These are phyloP conservation scores for Rossbeevera mucosa DNA, from an alignment of 768 basidiomycete species.

Conservation along the genomic window DNA sequence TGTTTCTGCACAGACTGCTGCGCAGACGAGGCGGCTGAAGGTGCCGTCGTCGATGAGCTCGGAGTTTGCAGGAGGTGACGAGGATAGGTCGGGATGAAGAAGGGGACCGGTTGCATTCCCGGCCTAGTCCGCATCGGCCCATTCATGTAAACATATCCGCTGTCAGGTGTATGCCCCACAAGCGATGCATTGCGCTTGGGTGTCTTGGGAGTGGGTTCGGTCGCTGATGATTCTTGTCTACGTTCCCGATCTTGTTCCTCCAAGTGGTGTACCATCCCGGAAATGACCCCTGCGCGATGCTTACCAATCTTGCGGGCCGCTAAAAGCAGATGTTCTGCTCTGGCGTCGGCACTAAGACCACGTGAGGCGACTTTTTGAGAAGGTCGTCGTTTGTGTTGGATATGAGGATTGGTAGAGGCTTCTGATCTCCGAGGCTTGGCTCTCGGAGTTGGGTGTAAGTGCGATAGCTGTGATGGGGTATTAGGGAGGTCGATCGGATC, in stretches of 20 bases:
- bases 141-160: slow-evolving; percentile 30
- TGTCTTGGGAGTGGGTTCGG: slow-evolving; percentile 24
- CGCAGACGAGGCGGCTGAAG: slow-evolving; percentile 22
- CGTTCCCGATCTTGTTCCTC: slow-evolving; percentile 31
- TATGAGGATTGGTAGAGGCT: slow-evolving; percentile 6
- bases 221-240: slow-evolving; percentile 20
- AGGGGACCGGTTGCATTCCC: slow-evolving; percentile 29
- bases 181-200: slow-evolving; percentile 30
- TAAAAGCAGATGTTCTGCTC: slow-evolving; percentile 64
- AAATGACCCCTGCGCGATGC: slow-evolving; percentile 51
- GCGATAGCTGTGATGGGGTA: slow-evolving; percentile 13
- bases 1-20: slow-evolving; percentile 16
- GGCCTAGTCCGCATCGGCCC: slow-evolving; percentile 21
- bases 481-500: slow-evolving; percentile 20
- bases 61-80: slow-evolving; percentile 29
- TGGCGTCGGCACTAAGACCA: slow-evolving; percentile 55
- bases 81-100: slow-evolving; percentile 29
- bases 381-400: slow-evolving; percentile 22
- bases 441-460: slow-evolving; percentile 20
- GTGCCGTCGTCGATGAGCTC: slow-evolving; percentile 29
- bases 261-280: slow-evolving; percentile 42
- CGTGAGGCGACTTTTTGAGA: slow-evolving; percentile 25
- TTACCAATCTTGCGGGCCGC: slow-evolving; percentile 69
- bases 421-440: slow-evolving; percentile 22
- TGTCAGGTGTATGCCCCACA: slow-evolving; percentile 15